Conservation (phyloP, 495 filamentous ascomycete species). For the Annulohypoxylon bovei region DNA sequence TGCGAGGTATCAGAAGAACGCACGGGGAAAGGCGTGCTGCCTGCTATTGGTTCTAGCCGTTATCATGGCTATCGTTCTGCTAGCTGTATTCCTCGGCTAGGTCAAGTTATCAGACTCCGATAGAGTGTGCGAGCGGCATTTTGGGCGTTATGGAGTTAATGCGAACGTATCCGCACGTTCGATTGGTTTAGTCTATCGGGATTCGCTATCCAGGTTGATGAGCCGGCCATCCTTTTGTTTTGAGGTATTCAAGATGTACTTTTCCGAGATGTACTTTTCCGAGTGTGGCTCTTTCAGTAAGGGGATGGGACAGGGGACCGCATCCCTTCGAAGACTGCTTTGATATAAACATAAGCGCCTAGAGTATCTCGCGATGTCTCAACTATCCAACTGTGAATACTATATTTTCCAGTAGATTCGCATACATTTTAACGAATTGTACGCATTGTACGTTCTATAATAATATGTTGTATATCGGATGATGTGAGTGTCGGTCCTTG, state of each 20-base stretch:
- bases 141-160: conserved; percentile 37
- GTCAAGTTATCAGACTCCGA: not conserved
- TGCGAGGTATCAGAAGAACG: conserved; percentile 90
- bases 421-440: not conserved
- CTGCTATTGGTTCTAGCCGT: conserved; percentile 90
- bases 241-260: not conserved
- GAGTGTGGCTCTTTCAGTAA: not conserved
- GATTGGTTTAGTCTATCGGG: conserved; percentile 17
- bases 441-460: not conserved
- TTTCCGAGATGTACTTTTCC: conserved; percentile 10
- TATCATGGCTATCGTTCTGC: conserved; percentile 85
- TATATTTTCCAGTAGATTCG: conserved; percentile 1
- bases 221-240: conserved; percentile 2
- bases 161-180: conserved; percentile 5
- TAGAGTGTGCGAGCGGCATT: conserved; percentile 28
- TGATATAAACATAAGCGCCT: not conserved
- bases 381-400: not conserved
- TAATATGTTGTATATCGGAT: not conserved
- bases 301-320: not conserved
- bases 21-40: conserved; percentile 90
- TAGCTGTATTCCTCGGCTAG: conserved; percentile 81
- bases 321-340: not conserved
- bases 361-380: not conserved
- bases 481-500: not conserved
- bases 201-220: conserved; percentile 2